Base-by-base conservation (phyloP, 495 filamentous ascomycete species). In the Penicillium desertorum region DNA sequence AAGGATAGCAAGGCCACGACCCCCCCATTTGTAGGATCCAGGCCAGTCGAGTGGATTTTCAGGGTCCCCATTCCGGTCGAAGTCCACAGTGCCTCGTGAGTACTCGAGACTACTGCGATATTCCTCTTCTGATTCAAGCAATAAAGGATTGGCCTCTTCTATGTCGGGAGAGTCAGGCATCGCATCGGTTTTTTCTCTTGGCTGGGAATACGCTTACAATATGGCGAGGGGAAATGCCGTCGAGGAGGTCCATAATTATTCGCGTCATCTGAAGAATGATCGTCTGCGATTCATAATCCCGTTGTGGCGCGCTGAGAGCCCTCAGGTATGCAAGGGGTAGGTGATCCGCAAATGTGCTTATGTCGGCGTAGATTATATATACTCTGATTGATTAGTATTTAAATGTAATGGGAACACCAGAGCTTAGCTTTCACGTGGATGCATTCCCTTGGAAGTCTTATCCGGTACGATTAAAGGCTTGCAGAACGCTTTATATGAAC, bases 61-160 rank as follows among this genome's bases (percentile, higher is more conserved):
- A 6, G 45, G 23, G 22, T 46, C 45, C 12, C 45, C 45, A 19
- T 46, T 46, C n/a, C 45, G 14, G 20, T 46, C 45, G 22, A 46
- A 46, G 19, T 46, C 45, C 6, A n/a, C n/a, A 14, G 20, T 25
- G 23, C 8, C 23, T 14, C 0, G 23, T 11, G 22, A 19, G 6
- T 46, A 46, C n/a, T 46, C 45, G 23, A 46, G n/a, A 23, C 45
- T 46, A 29, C 45, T 30, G 23, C 45, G 45, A 46, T 8, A 46
- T 23, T 23, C 23, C 30, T 16, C 8, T 46, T 46, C 45, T 3
- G 45, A 46, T 29, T 46, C 45, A 0, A 12, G 23, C n/a, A 46
- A 46, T 5, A 46, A 29, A 29, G 45, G 45, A 29, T 46, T 8
- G 20, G 23, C 45, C 12, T 46, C 12, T 46, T 46, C 45, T 46